These are phyloP conservation scores for Holtermanniella nyarrowii DNA, from an alignment of 768 basidiomycete genomes.

Conservation along the genomic window DNA sequence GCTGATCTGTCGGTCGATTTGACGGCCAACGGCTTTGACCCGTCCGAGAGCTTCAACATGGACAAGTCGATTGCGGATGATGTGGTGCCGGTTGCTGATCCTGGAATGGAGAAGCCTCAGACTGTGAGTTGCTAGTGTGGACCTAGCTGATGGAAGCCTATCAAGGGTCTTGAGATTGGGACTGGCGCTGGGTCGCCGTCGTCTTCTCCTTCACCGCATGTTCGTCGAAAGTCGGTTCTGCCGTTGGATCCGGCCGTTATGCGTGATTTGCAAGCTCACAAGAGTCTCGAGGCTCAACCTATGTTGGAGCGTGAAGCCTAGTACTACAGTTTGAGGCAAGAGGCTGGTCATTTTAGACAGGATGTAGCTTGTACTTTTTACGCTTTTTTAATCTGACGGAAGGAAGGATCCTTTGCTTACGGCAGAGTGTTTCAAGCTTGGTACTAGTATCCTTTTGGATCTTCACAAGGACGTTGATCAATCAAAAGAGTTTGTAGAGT, in stretches of 20 bases:
- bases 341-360: no score
- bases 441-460: no score
- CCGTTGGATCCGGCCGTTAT: conserved; percentile 49
- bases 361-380: no score
- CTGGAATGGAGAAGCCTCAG: conserved; percentile 46
- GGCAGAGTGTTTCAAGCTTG: no score
- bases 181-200: conserved; percentile 36
- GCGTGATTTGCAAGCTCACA: conserved; percentile 31
- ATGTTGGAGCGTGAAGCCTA: neutral
- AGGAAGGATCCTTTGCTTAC: no score
- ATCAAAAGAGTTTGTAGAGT: no score
- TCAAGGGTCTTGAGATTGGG: conserved; percentile 51
- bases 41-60: conserved; percentile 36
- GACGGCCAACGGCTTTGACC: conserved; percentile 37
- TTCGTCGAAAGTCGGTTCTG: conserved; percentile 87
- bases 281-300: conserved; percentile 3
- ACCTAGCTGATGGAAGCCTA: conserved; percentile 45
- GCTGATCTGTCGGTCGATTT: conserved; percentile 82
- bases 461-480: no score
- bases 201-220: conserved; percentile 57
- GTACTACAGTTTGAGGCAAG: no score
- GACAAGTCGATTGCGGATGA: conserved; percentile 56
- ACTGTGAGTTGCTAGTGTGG: conserved; percentile 7
- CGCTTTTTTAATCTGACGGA: no score
- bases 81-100: conserved; percentile 83